Percentiles rank a stretch among this genome's conserved stretches.
Evolutionary conservation across 1,284 basidiomycete genomes (phyloP).

Genomic region (Cutaneotrichosporon sp.): DNA sequence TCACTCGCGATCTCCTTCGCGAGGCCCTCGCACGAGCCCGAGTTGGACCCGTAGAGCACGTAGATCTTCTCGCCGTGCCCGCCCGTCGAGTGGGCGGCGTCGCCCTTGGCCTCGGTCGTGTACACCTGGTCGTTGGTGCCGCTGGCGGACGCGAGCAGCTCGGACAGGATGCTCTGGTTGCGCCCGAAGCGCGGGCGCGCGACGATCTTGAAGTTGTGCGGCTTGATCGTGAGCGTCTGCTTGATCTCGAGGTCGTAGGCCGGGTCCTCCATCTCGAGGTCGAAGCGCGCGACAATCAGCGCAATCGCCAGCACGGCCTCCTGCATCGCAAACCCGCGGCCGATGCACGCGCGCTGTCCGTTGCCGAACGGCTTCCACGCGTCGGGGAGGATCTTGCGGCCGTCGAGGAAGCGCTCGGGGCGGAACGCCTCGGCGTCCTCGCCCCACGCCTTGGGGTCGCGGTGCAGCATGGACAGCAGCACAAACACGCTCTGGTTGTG

Average conservation of each 20-base stretch:
- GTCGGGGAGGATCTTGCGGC: slow-evolving; percentile 51
- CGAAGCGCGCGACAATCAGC: slow-evolving; percentile 57
- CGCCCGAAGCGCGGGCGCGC: slow-evolving; percentile 49
- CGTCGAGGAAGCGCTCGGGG: slow-evolving; percentile 59
- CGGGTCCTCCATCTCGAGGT: slow-evolving; percentile 56
- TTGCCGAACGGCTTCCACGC: slow-evolving; percentile 49
- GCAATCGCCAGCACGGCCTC: slow-evolving; percentile 57
- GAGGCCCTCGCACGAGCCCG: slow-evolving; percentile 60
- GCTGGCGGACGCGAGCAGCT: slow-evolving; percentile 18
- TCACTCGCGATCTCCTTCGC: slow-evolving; percentile 58
- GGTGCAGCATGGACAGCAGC: slow-evolving; percentile 52
- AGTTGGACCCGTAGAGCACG: slow-evolving; percentile 51
- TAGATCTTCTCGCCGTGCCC: slow-evolving; percentile 17
- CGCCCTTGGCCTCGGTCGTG: neutral
- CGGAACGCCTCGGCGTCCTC: slow-evolving; percentile 54
- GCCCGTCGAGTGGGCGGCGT: neutral
- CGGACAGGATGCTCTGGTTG: slow-evolving; percentile 24
- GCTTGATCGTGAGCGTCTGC: slow-evolving; percentile 60
- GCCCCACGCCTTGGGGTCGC: slow-evolving; percentile 59
- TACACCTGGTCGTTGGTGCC: neutral
- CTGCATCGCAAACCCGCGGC: slow-evolving; percentile 59
- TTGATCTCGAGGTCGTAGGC: slow-evolving; percentile 57
- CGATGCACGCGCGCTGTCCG: slow-evolving; percentile 43
- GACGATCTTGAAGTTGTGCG: slow-evolving; percentile 55
- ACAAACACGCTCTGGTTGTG: slow-evolving; percentile 49